Conservation (phyloP, 2,329 filamentous ascomycete species). For the Zymoseptoria tritici region DNA sequence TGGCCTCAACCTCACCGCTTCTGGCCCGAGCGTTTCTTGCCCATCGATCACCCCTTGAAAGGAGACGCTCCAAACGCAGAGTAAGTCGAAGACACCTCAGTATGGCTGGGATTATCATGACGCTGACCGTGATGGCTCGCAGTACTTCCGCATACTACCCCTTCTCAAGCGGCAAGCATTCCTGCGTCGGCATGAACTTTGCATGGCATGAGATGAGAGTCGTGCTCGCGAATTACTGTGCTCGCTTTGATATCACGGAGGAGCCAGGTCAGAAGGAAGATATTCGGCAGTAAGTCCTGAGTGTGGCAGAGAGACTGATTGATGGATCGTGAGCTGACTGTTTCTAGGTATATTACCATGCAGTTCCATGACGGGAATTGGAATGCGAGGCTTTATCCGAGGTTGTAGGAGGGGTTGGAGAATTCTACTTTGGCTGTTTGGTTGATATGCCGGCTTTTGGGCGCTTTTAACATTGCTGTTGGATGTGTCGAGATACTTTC, state of each 20-base stretch:
- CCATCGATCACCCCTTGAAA: slow-evolving; percentile 3
- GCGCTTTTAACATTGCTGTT: too few relatives aligned
- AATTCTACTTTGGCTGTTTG: too few relatives aligned
- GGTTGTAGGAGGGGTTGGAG: neutral
- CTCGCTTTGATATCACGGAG: slow-evolving; percentile 3
- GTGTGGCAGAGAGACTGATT: neutral
- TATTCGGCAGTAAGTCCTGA: slow-evolving; percentile 2
- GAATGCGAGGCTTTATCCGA: slow-evolving; percentile 1
- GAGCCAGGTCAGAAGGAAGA: slow-evolving; percentile 5
- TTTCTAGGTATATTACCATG: slow-evolving; percentile 3
- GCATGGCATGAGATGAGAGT: slow-evolving; percentile 6
- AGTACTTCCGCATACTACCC: slow-evolving; percentile 4
- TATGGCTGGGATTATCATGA: neutral
- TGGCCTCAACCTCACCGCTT: slow-evolving; percentile 7
- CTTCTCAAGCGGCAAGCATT: slow-evolving; percentile 6
- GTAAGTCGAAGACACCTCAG: neutral
- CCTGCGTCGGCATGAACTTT: slow-evolving; percentile 6
- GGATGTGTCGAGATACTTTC: too few relatives aligned
- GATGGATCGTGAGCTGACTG: neutral
- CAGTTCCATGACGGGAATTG: slow-evolving; percentile 7
- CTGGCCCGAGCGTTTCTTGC: slow-evolving; percentile 7
- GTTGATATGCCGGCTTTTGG: too few relatives aligned
- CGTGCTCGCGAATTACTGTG: slow-evolving; percentile 3
- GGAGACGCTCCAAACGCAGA: slow-evolving; percentile 2
- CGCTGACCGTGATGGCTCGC: neutral